These are phyloP conservation scores for Cerioporus squamosus DNA, from an alignment of 1,284 basidiomycete species.

Conservation along the genomic window DNA sequence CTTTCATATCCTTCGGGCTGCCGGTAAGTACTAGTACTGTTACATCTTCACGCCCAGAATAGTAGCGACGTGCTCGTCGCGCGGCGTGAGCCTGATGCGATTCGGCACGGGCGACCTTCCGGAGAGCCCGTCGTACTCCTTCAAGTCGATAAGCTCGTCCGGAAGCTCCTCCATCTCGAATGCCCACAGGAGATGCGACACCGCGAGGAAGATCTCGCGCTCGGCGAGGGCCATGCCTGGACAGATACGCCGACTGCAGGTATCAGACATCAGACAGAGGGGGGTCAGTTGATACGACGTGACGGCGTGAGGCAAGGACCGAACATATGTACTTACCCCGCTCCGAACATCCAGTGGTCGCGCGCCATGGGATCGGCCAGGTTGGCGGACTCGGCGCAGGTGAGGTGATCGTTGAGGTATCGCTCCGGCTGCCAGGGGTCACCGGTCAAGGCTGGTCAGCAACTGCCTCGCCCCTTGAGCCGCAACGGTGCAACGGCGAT, in stretches of 20 bases:
- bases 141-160: constrained; percentile 12
- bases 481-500: not conserved
- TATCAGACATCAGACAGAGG: not conserved
- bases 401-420: constrained; percentile 24
- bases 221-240: constrained; percentile 38
- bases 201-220: constrained; percentile 43
- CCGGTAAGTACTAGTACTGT: not conserved
- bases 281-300: not conserved
- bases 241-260: constrained; percentile 36
- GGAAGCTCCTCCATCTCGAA: constrained; percentile 12
- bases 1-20: too few relatives aligned
- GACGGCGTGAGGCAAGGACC: too few relatives aligned
- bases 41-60: not conserved
- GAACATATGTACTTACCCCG: constrained; percentile 17
- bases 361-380: constrained; percentile 22
- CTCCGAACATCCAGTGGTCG: constrained; percentile 26
- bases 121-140: constrained; percentile 17
- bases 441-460: not conserved
- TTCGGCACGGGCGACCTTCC: constrained; percentile 14
- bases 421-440: constrained; percentile 21
- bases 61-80: constrained; percentile 7
- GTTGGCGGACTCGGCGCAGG: constrained; percentile 24
- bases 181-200: constrained; percentile 29
- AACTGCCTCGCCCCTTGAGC: not conserved
- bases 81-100: constrained; percentile 8